Conservation (phyloP, 2,329 filamentous ascomycete genomes). For the Ilyonectria sp. region DNA sequence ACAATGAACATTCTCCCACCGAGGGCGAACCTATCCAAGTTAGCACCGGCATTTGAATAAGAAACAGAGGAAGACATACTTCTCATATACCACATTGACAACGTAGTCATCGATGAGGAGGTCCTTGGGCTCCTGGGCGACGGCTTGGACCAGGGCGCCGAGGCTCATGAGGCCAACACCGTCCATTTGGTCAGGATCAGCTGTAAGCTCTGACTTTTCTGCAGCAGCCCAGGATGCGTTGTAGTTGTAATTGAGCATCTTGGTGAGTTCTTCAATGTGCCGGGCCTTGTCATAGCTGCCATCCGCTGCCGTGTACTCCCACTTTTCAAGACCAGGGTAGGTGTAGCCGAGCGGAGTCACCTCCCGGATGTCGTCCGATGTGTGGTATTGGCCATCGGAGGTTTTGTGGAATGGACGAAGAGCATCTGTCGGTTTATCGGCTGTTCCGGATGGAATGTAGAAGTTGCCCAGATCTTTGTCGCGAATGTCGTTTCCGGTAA, state of each 20-base stretch:
- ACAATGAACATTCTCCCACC: slow-evolving; percentile 5
- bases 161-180: background rate
- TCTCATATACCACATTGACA: slow-evolving; percentile 13
- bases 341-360: slow-evolving; percentile 7
- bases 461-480: slow-evolving; percentile 10
- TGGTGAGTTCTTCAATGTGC: background rate
- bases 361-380: background rate
- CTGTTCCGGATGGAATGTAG: background rate
- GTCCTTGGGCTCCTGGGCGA: background rate
- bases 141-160: too few relatives aligned
- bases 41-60: background rate
- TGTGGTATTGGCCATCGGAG: background rate
- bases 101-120: background rate
- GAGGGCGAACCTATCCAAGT: slow-evolving; percentile 4
- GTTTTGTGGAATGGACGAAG: slow-evolving; percentile 5
- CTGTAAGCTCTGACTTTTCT: background rate
- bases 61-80: background rate
- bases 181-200: background rate
- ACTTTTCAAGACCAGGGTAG: slow-evolving; percentile 7
- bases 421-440: background rate
- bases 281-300: background rate
- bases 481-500: background rate
- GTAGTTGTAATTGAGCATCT: background rate
- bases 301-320: background rate
- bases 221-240: slow-evolving; percentile 1